Evolutionary conservation across 208 protist genomes (phyloP), one percentile per base, ranked within the genome.

Genomic region (Porcisia hertigi): DNA sequence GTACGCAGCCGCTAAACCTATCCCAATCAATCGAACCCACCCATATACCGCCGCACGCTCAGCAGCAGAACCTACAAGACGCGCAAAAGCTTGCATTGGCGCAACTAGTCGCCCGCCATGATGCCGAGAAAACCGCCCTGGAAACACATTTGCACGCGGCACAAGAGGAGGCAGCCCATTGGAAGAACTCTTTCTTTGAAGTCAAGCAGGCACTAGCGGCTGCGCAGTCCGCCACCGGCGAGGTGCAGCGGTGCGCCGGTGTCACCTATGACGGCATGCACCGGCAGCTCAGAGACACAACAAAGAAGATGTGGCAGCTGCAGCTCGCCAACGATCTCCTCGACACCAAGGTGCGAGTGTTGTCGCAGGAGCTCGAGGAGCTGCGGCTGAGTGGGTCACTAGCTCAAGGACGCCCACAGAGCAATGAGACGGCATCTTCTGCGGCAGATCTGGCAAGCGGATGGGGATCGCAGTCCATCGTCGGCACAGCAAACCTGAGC

Each of bases 281-380:
- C 14, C 23, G 34, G 47, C 78, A 88, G 76, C 65, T 81, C 54
- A 70, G 63, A 55, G 69, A 73, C 52, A 66, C 76, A 16, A 81
- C 79, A 39, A 80, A 79, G 55, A 41, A 62, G 41, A 76, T 83
- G 74, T 78, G 70, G 69, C 64, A 73, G 16, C 73, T 81, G 59
- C 75, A 83, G 75, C 76, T 85, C 14, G 72, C 55, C 8, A 88
- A 86, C 67, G 85, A 85, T 20, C 69, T 81, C 59, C 85, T 88
- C 49, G 75, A 82, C 23, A 71, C 81, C 2, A 78, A 83, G 58
- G 39, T 69, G 49, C 55, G 79, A 43, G 79, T 87, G 71, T 59
- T 87, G 65, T 53, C 69, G 73, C 53, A 79, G 16, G 79, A 87
- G 76, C 72, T 83, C 47, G 83, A 87, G 45, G 83, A 87, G 41